These are phyloP conservation scores for Calonectria leucothoes DNA, from an alignment of 2,329 filamentous ascomycete species.

Conservation along the genomic window DNA sequence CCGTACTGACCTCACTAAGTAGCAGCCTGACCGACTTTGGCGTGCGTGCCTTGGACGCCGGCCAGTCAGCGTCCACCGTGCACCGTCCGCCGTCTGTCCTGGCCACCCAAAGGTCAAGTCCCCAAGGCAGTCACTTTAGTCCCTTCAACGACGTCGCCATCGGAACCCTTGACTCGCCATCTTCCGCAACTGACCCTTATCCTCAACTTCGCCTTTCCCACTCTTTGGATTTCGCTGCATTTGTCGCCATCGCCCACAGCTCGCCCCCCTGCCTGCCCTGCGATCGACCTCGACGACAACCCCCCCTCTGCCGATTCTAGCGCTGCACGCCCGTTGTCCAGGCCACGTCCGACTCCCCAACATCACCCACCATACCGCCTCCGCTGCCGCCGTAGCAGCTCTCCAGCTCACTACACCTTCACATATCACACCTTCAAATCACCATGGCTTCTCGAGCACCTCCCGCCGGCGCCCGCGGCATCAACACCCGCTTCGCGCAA, in stretches of 20 bases:
- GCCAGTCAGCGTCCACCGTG: slow-evolving; percentile 30
- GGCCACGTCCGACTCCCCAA: slow-evolving; percentile 42
- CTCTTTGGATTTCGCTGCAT: background rate
- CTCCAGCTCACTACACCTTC: slow-evolving; percentile 32
- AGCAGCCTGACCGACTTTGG: slow-evolving; percentile 30
- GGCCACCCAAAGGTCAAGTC: slow-evolving; percentile 27
- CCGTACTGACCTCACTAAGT: slow-evolving; percentile 2
- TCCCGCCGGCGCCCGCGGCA: slow-evolving; percentile 68
- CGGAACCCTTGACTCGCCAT: slow-evolving; percentile 23
- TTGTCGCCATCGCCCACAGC: slow-evolving; percentile 6
- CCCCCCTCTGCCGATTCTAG: slow-evolving; percentile 27
- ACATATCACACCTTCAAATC: slow-evolving; percentile 41
- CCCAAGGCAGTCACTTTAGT: slow-evolving; percentile 32
- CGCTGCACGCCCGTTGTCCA: slow-evolving; percentile 37
- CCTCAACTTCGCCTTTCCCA: slow-evolving; percentile 3
- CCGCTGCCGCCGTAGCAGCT: slow-evolving; percentile 30
- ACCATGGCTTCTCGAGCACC: slow-evolving; percentile 88
- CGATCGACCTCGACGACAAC: slow-evolving; percentile 1
- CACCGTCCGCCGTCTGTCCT: slow-evolving; percentile 28
- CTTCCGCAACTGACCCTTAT: slow-evolving; percentile 14
- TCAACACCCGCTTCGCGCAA: slow-evolving; percentile 92
- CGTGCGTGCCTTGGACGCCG: slow-evolving; percentile 36
- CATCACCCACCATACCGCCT: slow-evolving; percentile 37
- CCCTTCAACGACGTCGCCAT: slow-evolving; percentile 28
- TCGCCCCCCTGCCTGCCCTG: background rate